Conservation (phyloP, 345 rosid species). For the Brassica carinata region DNA sequence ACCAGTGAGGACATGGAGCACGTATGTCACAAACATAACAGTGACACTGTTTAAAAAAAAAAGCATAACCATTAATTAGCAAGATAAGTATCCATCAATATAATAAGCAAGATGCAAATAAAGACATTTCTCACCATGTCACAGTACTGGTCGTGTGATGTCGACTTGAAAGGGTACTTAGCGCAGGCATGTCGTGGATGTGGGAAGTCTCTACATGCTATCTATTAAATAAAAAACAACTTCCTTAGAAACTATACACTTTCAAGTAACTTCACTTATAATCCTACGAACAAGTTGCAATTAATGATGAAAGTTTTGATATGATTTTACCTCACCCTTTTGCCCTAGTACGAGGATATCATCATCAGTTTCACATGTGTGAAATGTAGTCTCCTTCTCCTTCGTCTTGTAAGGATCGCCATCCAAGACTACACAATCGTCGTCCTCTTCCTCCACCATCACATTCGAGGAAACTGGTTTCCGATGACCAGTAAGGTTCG, state of each 20-base stretch:
- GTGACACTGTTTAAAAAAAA: conserved; percentile 82
- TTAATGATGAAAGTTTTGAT: no score
- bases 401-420: conserved; percentile 22
- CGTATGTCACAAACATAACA: conserved; percentile 79
- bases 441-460: conserved; percentile 1
- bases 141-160: conserved; percentile 56
- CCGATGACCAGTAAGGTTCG: background rate
- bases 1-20: conserved; percentile 80
- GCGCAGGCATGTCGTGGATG: conserved; percentile 81
- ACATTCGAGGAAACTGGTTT: background rate
- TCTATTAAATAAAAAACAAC: conserved; percentile 39
- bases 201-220: conserved; percentile 90
- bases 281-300: background rate
- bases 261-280: no score
- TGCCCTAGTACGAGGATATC: conserved; percentile 37
- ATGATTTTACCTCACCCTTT: conserved; percentile 43
- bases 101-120: background rate
- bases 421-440: conserved; percentile 37
- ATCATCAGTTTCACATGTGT: conserved; percentile 7
- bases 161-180: conserved; percentile 59
- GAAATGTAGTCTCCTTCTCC: background rate
- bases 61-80: background rate
- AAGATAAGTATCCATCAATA: background rate
- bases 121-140: conserved; percentile 48
- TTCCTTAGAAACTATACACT: background rate